Conservation (phyloP, 805 yeast genomes). For the Torulaspora quercuum region DNA sequence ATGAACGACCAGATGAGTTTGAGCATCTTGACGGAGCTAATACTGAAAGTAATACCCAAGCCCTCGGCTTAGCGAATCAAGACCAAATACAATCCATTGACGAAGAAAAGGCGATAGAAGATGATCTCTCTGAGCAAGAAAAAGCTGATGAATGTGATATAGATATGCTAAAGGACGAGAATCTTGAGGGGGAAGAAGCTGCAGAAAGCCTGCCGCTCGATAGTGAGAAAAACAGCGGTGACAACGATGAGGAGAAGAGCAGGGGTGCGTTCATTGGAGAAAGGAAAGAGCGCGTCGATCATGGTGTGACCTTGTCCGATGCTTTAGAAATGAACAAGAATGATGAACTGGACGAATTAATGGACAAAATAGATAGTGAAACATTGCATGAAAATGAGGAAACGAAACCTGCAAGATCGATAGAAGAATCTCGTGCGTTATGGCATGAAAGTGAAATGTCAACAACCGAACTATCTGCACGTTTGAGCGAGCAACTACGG, state of each 20-base stretch:
- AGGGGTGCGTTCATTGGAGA: constrained; percentile 52
- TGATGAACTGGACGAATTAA: constrained; percentile 34
- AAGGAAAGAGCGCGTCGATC: constrained; percentile 29
- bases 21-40: constrained; percentile 80
- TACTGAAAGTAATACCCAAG: constrained; percentile 79
- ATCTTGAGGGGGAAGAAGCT: constrained; percentile 26
- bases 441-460: constrained; percentile 83
- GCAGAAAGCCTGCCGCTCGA: constrained; percentile 10
- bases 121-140: constrained; percentile 46
- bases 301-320: constrained; percentile 22
- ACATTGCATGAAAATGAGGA: constrained; percentile 28
- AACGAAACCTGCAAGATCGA: constrained; percentile 45
- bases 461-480: constrained; percentile 84
- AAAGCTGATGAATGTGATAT: constrained; percentile 37
- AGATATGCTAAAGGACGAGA: constrained; percentile 36
- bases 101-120: constrained; percentile 79
- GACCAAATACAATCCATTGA: constrained; percentile 76
- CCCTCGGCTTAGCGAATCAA: constrained; percentile 81
- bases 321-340: constrained; percentile 26
- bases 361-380: constrained; percentile 36
- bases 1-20: constrained; percentile 78
- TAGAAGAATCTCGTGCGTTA: constrained; percentile 66
- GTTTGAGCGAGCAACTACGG: constrained; percentile 87
- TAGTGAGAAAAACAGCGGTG: constrained; percentile 23
- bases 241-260: constrained; percentile 38